phyloP scores from a whole-genome alignment of 2,329 filamentous ascomycete species.

The Balansia obtecta region DNA sequence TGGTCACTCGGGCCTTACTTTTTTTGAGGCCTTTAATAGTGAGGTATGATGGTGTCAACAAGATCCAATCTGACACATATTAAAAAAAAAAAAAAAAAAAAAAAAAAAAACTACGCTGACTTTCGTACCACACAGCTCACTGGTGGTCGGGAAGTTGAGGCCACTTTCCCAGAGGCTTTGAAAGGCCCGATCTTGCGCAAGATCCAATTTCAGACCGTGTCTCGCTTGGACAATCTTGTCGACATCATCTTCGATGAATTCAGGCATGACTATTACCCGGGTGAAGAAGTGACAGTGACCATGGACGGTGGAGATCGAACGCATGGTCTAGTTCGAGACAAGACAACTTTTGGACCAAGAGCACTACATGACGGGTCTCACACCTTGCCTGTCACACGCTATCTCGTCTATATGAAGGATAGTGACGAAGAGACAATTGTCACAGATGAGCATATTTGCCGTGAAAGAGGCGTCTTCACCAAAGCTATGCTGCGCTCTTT shows the following conservation, averaged over 20 bases:
- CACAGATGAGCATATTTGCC: slow-evolving; percentile 68
- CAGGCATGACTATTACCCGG: slow-evolving; percentile 81
- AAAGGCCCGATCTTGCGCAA: slow-evolving; percentile 83
- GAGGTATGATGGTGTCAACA: slow-evolving; percentile 46
- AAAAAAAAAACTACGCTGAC: not conserved
- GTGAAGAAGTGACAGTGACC: slow-evolving; percentile 68
- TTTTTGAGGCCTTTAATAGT: slow-evolving; percentile 84
- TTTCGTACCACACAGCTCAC: slow-evolving; percentile 39
- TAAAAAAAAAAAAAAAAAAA: too few relatives aligned
- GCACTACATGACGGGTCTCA: slow-evolving; percentile 55
- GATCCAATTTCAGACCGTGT: slow-evolving; percentile 83
- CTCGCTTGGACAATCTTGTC: slow-evolving; percentile 72
- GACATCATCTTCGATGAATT: slow-evolving; percentile 65
- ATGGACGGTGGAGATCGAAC: slow-evolving; percentile 55
- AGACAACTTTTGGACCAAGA: slow-evolving; percentile 57
- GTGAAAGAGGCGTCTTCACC: slow-evolving; percentile 85
- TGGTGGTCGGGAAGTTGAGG: slow-evolving; percentile 80
- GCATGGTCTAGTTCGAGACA: slow-evolving; percentile 70
- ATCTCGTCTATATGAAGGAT: slow-evolving; percentile 65
- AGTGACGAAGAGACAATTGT: slow-evolving; percentile 64
- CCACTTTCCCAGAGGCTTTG: slow-evolving; percentile 79
- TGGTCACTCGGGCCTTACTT: slow-evolving; percentile 79
- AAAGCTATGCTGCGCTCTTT: slow-evolving; percentile 90
- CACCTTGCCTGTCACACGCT: slow-evolving; percentile 61
- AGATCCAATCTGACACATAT: not conserved